Percentiles rank a stretch among this genome's conserved stretches.
Evolutionary conservation across 148 eudicot genomes (phyloP).

Genomic region (Chenopodium quinoa): DNA sequence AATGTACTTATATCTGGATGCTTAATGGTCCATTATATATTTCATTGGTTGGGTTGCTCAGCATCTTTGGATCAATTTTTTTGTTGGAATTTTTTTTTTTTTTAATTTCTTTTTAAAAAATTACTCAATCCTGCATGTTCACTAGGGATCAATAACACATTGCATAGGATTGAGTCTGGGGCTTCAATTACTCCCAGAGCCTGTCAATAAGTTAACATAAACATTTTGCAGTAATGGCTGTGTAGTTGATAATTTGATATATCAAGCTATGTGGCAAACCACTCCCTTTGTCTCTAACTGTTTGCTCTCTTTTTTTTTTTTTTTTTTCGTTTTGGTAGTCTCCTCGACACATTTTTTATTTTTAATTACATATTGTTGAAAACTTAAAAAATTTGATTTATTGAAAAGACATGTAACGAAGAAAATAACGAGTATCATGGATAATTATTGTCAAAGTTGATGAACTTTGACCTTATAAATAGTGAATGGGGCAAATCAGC

Average conservation of each 20-base stretch:
- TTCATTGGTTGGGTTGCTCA: neutral
- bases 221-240: neutral
- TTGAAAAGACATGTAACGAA: no score
- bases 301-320: no score
- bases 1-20: neutral
- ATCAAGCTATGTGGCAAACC: neutral
- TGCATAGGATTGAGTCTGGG: neutral
- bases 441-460: no score
- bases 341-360: no score
- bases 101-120: no score
- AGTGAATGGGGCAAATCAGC: no score
- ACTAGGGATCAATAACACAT: neutral
- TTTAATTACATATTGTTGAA: no score
- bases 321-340: no score
- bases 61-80: neutral
- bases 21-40: neutral
- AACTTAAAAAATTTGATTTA: no score
- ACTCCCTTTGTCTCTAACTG: no score
- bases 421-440: no score
- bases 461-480: no score
- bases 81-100: neutral
- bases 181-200: neutral
- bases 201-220: neutral
- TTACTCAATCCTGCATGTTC: neutral
- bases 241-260: neutral